Evolutionary conservation across 208 protist genomes (phyloP).

Genomic region (Leishmania arabica): DNA sequence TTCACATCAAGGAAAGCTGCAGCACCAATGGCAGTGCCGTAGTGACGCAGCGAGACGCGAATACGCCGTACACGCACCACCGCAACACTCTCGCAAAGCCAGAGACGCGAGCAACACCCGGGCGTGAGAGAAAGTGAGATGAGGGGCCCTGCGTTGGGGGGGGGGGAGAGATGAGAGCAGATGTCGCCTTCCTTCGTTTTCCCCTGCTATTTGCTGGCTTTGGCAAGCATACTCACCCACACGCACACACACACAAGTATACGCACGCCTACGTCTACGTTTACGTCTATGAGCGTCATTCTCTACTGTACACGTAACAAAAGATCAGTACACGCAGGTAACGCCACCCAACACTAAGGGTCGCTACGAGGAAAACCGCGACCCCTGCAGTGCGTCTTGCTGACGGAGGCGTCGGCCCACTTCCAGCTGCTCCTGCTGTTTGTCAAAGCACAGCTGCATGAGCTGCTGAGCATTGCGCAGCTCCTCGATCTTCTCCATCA

Average conservation of each 20-base stretch:
- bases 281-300: neutral
- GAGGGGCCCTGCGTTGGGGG: neutral
- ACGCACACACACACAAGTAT: neutral
- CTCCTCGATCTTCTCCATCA: slow-evolving; percentile 82
- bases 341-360: neutral
- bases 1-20: neutral
- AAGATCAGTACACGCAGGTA: neutral
- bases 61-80: neutral
- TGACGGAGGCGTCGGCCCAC: slow-evolving; percentile 68
- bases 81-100: neutral
- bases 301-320: slow-evolving; percentile 1
- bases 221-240: neutral
- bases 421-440: slow-evolving; percentile 89
- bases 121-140: neutral
- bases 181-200: neutral
- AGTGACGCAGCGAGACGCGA: neutral
- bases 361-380: slow-evolving; percentile 11
- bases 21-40: neutral
- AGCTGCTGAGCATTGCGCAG: slow-evolving; percentile 78
- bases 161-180: too few species aligned
- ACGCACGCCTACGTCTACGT: neutral
- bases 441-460: slow-evolving; percentile 91
- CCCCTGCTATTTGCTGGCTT: neutral
- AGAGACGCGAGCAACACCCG: neutral
- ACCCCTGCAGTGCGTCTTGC: slow-evolving; percentile 23